Evolutionary conservation across 495 filamentous ascomycete genomes (phyloP).

Genomic region (Aspergillus ostianus): DNA sequence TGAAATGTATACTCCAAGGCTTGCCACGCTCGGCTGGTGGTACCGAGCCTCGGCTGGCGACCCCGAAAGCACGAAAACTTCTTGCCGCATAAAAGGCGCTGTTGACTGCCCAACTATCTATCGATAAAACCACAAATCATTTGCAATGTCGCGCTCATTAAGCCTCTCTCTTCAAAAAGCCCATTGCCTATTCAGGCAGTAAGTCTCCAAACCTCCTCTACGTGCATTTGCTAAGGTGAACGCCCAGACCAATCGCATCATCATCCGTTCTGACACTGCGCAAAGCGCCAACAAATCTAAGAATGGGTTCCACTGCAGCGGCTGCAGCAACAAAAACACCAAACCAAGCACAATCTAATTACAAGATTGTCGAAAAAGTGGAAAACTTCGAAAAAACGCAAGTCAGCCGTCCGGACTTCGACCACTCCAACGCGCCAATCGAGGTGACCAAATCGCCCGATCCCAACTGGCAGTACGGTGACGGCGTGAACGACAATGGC

Average conservation of each 20-base stretch:
- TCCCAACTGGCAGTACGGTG: constrained; percentile 70
- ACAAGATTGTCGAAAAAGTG: constrained; percentile 28
- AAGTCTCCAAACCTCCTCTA: not conserved
- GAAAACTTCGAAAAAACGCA: constrained; percentile 70
- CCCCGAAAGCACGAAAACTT: not conserved
- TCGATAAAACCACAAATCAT: not conserved
- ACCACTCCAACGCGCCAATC: constrained; percentile 37
- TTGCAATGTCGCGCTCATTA: not conserved
- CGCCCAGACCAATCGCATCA: not conserved
- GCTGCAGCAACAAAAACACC: constrained; percentile 10
- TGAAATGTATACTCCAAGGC: not conserved
- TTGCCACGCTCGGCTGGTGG: not conserved
- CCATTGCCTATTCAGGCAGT: not conserved
- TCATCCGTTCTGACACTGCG: not conserved
- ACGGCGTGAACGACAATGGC: constrained; percentile 61
- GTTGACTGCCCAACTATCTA: not conserved
- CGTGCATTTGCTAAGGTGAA: not conserved
- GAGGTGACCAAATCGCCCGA: constrained; percentile 66
- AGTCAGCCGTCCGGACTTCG: constrained; percentile 62
- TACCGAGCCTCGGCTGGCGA: not conserved
- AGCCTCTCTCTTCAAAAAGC: not conserved
- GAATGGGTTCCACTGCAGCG: constrained; percentile 22
- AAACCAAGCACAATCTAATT: constrained; percentile 16
- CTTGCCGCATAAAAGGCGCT: not conserved
- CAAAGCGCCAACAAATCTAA: not conserved